phyloP scores from a whole-genome alignment of 1,139 yeast species.

The Kodamaea derodonti region DNA sequence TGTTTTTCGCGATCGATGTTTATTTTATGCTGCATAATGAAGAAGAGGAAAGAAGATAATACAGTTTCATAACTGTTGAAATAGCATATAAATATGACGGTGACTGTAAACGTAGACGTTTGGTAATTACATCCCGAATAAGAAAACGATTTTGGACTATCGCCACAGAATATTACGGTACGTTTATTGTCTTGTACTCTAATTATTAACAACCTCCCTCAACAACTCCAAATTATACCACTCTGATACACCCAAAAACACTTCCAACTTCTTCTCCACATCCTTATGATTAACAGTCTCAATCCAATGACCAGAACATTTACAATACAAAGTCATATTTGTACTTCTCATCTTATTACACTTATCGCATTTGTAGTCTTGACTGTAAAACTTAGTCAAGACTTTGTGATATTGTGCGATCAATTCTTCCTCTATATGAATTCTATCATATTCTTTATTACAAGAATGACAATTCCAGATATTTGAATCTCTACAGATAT shows the following conservation, averaged over 20 bases:
- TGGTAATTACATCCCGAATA: too few species aligned
- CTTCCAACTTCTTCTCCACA: slow-evolving; percentile 41
- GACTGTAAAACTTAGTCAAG: slow-evolving; percentile 62
- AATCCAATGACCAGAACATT: slow-evolving; percentile 85
- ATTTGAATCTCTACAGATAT: slow-evolving; percentile 66
- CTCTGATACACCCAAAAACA: slow-evolving; percentile 57
- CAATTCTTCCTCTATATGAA: slow-evolving; percentile 73
- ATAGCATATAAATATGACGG: too few species aligned
- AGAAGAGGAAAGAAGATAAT: too few species aligned
- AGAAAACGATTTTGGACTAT: too few species aligned
- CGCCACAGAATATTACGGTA: too few species aligned
- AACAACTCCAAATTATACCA: slow-evolving; percentile 61
- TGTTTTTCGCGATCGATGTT: too few species aligned
- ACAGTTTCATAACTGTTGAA: too few species aligned
- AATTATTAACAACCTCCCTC: too few species aligned
- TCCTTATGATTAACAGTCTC: slow-evolving; percentile 50
- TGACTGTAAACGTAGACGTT: too few species aligned
- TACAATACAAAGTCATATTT: slow-evolving; percentile 72
- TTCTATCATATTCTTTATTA: slow-evolving; percentile 56
- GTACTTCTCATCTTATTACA: slow-evolving; percentile 67
- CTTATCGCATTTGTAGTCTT: slow-evolving; percentile 77
- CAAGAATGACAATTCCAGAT: slow-evolving; percentile 75
- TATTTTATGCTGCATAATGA: too few species aligned
- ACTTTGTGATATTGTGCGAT: slow-evolving; percentile 59
- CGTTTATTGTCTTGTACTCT: too few species aligned